Percentiles rank a stretch among this genome's conserved stretches.
These are phyloP conservation scores for Aspergillus japonicus DNA, from an alignment of 2,329 filamentous ascomycete species.

Conservation along the genomic window DNA sequence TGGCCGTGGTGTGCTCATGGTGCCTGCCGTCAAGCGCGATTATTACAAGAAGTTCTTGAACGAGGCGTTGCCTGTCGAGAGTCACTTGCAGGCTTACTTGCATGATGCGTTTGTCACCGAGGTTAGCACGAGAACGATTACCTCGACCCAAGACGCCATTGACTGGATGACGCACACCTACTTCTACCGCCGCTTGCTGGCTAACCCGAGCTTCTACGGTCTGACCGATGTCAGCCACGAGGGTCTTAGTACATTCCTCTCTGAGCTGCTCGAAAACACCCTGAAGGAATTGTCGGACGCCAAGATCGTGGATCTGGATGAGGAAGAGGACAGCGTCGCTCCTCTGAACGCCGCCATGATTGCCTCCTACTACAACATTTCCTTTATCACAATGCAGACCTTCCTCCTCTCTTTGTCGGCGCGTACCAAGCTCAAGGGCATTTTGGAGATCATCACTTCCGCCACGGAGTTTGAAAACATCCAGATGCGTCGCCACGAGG, in stretches of 20 bases:
- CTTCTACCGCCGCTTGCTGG: constrained; percentile 90
- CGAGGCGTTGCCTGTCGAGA: constrained; percentile 93
- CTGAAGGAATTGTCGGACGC: constrained; percentile 87
- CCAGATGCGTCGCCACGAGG: constrained; percentile 90
- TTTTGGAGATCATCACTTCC: constrained; percentile 94
- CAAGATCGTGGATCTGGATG: constrained; percentile 93
- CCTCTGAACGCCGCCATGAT: constrained; percentile 98
- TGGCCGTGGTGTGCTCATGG: constrained; percentile 91
- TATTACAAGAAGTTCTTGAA: constrained; percentile 99
- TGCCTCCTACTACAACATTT: constrained; percentile 98
- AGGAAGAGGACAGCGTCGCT: constrained; percentile 84
- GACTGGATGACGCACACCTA: constrained; percentile 99
- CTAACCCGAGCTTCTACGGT: constrained; percentile 96
- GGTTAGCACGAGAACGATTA: constrained; percentile 92
- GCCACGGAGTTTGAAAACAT: constrained; percentile 95
- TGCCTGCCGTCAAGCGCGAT: constrained; percentile 88
- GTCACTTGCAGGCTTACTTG: constrained; percentile 84
- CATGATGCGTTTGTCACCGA: constrained; percentile 97
- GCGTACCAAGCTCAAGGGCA: constrained; percentile 92
- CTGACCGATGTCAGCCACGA: constrained; percentile 86
- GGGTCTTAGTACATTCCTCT: constrained; percentile 88
- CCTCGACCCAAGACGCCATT: constrained; percentile 93
- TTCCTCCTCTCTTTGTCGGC: constrained; percentile 87
- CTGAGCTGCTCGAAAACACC: constrained; percentile 89
- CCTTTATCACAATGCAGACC: constrained; percentile 98